Evolutionary conservation across 75 land plant species (phyloP).

Genomic region (Larix kaempferi): DNA sequence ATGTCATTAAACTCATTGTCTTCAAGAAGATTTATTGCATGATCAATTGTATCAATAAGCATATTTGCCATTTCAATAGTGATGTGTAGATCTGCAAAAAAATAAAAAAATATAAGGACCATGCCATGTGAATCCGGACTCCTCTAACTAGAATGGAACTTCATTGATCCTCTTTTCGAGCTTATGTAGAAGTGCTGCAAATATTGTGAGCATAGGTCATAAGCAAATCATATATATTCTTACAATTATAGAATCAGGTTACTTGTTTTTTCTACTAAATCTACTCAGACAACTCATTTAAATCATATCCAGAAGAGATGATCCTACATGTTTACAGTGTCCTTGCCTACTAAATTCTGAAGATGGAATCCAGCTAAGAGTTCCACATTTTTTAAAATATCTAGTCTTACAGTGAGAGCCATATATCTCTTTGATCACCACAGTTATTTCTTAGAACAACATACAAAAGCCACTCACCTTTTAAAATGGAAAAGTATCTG

Average conservation of each 20-base stretch:
- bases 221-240: not conserved
- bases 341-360: not conserved
- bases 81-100: slow-evolving; percentile 78
- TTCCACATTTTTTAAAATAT: not conserved
- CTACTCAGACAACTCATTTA: not conserved
- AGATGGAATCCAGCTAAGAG: not conserved
- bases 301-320: not conserved
- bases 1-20: slow-evolving; percentile 50
- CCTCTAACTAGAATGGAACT: slow-evolving; percentile 67
- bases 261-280: not conserved
- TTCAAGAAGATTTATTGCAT: slow-evolving; percentile 77
- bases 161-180: slow-evolving; percentile 85
- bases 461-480: slow-evolving; percentile 39
- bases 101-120: slow-evolving; percentile 91
- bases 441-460: not conserved
- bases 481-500: slow-evolving; percentile 89
- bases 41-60: slow-evolving; percentile 83
- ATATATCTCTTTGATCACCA: not conserved
- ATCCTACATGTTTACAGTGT: not conserved
- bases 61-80: slow-evolving; percentile 64
- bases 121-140: slow-evolving; percentile 85
- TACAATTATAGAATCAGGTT: not conserved
- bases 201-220: not conserved
- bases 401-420: not conserved
- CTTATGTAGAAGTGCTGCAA: slow-evolving; percentile 89